Conservation (phyloP, 2,329 filamentous ascomycete genomes). For the Paecilomyces niveus region DNA sequence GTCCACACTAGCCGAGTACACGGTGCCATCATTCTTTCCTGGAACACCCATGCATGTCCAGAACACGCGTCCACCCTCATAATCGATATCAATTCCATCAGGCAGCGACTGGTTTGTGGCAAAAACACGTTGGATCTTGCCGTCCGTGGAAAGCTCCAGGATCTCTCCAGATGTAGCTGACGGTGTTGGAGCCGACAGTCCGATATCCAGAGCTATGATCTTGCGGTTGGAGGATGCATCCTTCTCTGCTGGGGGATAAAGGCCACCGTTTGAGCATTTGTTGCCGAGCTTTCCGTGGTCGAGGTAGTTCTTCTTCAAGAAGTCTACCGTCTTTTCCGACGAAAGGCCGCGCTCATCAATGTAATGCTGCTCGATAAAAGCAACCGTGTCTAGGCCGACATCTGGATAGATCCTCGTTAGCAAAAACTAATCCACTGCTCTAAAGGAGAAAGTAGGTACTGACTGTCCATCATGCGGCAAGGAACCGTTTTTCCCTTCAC, state of each 20-base stretch:
- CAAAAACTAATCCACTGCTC: neutral
- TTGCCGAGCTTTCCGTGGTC: conserved; percentile 41
- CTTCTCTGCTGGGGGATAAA: neutral
- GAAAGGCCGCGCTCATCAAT: conserved; percentile 42
- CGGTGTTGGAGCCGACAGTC: conserved; percentile 9
- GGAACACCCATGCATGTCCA: conserved; percentile 47
- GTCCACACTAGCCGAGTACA: conserved; percentile 43
- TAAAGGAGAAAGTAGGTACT: conserved; percentile 2
- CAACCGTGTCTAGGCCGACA: conserved; percentile 48
- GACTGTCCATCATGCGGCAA: conserved; percentile 41
- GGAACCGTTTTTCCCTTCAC: conserved; percentile 20
- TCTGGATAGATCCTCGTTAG: conserved; percentile 9
- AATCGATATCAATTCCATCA: conserved; percentile 40
- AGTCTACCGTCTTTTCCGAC: conserved; percentile 36
- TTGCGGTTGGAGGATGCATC: neutral
- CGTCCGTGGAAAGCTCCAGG: conserved; percentile 11
- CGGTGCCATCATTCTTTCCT: conserved; percentile 33
- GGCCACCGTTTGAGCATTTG: conserved; percentile 27
- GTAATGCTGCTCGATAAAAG: conserved; percentile 49
- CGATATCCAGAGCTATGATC: neutral
- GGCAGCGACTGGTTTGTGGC: conserved; percentile 9
- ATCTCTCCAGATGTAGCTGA: conserved; percentile 12
- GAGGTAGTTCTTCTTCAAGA: conserved; percentile 40
- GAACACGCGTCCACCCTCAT: conserved; percentile 32
- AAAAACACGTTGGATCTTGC: conserved; percentile 6